Evolutionary conservation across 495 filamentous ascomycete genomes (phyloP).

Genomic region (Aspergillus ellipticus): DNA sequence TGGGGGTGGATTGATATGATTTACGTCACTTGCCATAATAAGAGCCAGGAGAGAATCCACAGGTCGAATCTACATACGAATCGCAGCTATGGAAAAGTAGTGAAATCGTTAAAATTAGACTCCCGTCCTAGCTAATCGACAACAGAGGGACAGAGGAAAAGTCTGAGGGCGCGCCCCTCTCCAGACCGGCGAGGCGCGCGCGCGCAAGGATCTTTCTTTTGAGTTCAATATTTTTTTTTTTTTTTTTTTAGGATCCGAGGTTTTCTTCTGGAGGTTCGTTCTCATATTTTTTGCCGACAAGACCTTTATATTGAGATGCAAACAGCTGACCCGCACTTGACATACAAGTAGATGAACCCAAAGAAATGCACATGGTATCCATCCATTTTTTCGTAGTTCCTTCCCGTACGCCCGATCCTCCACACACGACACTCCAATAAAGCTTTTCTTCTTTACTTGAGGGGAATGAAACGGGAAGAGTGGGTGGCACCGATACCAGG

Average conservation of each 20-base stretch:
- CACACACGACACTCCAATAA: constrained; percentile 43
- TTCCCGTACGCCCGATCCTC: constrained; percentile 34
- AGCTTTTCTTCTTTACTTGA: constrained; percentile 73
- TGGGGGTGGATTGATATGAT: neutral
- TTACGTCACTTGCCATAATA: neutral
- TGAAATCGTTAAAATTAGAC: constrained; percentile 23
- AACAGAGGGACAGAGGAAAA: neutral
- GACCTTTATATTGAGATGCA: constrained; percentile 48
- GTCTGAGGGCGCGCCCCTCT: too few species aligned
- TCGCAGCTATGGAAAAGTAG: constrained; percentile 4
- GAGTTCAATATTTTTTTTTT: too few species aligned
- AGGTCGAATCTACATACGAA: neutral
- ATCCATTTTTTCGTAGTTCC: constrained; percentile 31
- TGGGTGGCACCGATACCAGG: constrained; percentile 99
- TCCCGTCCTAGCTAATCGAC: neutral
- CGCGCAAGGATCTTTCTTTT: too few species aligned
- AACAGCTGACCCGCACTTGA: constrained; percentile 46
- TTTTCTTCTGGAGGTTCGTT: constrained; percentile 17
- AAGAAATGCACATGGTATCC: constrained; percentile 32
- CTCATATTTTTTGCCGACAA: constrained; percentile 48
- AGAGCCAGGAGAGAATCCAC: too few species aligned
- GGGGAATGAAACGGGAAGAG: constrained; percentile 99
- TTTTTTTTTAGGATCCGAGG: constrained; percentile 14
- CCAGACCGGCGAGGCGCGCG: too few species aligned
- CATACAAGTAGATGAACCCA: constrained; percentile 46